Evolutionary conservation across 2,329 filamentous ascomycete species (phyloP), one percentile per base, ranked within the genome.

Genomic region (Diplodia intermedia): DNA sequence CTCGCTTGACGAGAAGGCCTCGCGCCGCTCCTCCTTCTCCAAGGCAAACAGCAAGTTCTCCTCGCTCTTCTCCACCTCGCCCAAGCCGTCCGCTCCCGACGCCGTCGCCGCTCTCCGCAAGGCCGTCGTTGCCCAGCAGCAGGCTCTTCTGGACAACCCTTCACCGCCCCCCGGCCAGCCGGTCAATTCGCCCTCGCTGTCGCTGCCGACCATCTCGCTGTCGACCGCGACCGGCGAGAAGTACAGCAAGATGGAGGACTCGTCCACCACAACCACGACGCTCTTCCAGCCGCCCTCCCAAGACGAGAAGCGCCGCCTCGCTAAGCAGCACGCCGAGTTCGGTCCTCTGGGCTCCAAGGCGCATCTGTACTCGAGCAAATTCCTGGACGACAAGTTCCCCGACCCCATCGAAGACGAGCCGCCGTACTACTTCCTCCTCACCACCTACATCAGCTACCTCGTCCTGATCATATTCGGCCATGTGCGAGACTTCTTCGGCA

Each of bases 361-460:
- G 75, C 94, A 99, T 80, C 87, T 92, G 77, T 97, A 97, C 82
- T 90, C 91, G 71, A 97, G 94, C 84, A 89, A 91, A 79, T 93
- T 96, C 78, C 89, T 91, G 70, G 94, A 94, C 73, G 88, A 89
- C 74, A 87, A 90, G 49, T 90, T 98, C 69, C 89, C 89, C 55
- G 88, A 93, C 47, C 94, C 94, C 5, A 84, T 98, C 69, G 92
- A 97, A 78, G 95, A 99, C 76, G 94, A 97, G 79, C 94, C 95
- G 52, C 93, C 94, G 20, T 98, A 97, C 83, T 98, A 94, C 85
- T 97, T 92, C 82, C 88, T 99, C 75, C 87, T 99, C 73, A 98
- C 95, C 43, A 99, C 95, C 75, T 99, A 99, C 84, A 92, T 99
- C 81, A 97, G 93, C 82, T 99, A 99, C 80, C 86, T 99, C 71